phyloP scores from a whole-genome alignment of 1,284 basidiomycete species.

The Leccinum colubrinum region DNA sequence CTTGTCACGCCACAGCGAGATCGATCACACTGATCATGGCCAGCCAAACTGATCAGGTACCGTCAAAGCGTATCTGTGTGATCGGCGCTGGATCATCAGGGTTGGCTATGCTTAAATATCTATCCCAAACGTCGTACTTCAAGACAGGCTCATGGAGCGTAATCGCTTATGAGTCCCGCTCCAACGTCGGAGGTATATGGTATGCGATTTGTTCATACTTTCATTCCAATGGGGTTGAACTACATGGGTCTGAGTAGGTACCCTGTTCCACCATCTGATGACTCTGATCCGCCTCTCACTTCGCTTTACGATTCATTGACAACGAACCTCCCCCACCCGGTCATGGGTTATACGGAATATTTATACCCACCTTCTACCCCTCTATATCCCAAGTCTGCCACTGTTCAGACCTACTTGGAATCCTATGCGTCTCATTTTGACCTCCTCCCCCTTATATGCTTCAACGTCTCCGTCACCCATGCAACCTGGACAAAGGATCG shows the following conservation, averaged over 20 bases:
- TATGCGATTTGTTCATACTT: constrained; percentile 28
- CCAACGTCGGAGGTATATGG: constrained; percentile 74
- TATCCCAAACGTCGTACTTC: constrained; percentile 56
- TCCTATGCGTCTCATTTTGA: constrained; percentile 58
- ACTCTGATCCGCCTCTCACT: constrained; percentile 52
- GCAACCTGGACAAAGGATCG: constrained; percentile 41
- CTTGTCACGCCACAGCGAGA: not conserved
- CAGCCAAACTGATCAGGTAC: not conserved
- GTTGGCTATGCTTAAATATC: constrained; percentile 60
- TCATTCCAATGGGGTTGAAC: not conserved
- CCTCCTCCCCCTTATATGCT: constrained; percentile 52
- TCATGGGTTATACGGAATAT: constrained; percentile 66
- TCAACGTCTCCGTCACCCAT: constrained; percentile 48
- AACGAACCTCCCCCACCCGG: constrained; percentile 72
- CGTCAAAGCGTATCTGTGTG: constrained; percentile 51
- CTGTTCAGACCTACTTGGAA: constrained; percentile 61
- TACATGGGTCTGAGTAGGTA: constrained; percentile 40
- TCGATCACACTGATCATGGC: constrained; percentile 9
- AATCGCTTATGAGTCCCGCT: constrained; percentile 58
- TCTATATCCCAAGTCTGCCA: constrained; percentile 57
- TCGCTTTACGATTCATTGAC: constrained; percentile 75
- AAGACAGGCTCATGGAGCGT: constrained; percentile 56
- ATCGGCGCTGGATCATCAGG: constrained; percentile 71
- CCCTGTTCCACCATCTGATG: constrained; percentile 44
- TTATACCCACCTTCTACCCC: constrained; percentile 68